phyloP scores from a whole-genome alignment of 345 rosid genomes.

The Eucalyptus viminalis region DNA sequence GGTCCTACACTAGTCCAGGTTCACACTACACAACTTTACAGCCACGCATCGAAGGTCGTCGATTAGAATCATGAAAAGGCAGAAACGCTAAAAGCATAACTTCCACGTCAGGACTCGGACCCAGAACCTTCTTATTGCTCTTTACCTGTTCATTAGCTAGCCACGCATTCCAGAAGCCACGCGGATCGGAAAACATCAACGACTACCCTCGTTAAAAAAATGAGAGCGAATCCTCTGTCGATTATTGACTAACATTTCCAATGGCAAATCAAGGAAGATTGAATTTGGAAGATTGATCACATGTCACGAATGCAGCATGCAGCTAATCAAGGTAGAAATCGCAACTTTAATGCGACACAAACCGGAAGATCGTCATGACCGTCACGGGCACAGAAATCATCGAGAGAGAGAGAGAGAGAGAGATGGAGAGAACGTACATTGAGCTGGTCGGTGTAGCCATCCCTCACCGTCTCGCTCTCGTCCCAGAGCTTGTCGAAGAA shows the following conservation, averaged over 20 bases:
- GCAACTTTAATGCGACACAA: background rate
- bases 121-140: background rate
- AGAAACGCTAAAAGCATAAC: background rate
- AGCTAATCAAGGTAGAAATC: background rate
- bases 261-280: background rate
- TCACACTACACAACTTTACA: background rate
- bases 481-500: constrained; percentile 89
- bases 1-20: background rate
- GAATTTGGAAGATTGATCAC: background rate
- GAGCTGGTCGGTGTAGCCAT: constrained; percentile 64
- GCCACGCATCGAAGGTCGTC: background rate
- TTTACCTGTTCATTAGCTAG: background rate
- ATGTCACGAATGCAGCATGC: background rate
- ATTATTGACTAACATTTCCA: background rate
- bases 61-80: background rate
- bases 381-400: background rate
- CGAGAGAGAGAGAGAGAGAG: background rate
- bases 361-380: background rate
- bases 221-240: background rate
- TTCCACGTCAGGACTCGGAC: background rate
- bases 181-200: background rate
- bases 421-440: constrained; percentile 30
- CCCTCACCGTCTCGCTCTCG: constrained; percentile 76
- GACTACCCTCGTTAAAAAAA: background rate
- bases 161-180: background rate